Evolutionary conservation across 208 protist species (phyloP).

Genomic region (Lotmaria passim): DNA sequence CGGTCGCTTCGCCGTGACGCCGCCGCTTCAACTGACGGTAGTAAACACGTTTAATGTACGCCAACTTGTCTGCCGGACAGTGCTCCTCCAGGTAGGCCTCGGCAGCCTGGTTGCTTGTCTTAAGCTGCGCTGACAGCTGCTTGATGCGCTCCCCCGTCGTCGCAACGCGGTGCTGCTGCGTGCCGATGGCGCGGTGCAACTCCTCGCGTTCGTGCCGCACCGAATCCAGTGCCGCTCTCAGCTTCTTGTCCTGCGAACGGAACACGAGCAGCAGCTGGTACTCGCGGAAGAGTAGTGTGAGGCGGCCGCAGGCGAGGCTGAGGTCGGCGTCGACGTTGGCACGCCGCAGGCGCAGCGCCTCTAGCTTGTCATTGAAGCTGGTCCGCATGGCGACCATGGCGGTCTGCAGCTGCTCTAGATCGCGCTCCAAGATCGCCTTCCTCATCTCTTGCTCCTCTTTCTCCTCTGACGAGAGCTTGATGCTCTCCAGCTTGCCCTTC

Average conservation of each 20-base stretch:
- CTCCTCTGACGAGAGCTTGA: slow-evolving; percentile 77
- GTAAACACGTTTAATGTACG: slow-evolving; percentile 91
- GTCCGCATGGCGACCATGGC: slow-evolving; percentile 53
- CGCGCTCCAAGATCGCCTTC: slow-evolving; percentile 58
- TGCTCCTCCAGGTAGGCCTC: slow-evolving; percentile 85
- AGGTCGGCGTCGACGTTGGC: slow-evolving; percentile 93
- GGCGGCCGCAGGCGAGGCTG: slow-evolving; percentile 91
- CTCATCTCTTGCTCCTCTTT: slow-evolving; percentile 85
- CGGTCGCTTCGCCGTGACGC: slow-evolving; percentile 57
- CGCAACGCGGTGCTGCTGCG: slow-evolving; percentile 59
- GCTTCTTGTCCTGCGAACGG: slow-evolving; percentile 87
- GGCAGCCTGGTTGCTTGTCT: slow-evolving; percentile 75
- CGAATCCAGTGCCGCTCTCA: slow-evolving; percentile 63
- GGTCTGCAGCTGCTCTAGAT: slow-evolving; percentile 62
- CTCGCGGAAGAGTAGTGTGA: slow-evolving; percentile 95
- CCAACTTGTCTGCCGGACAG: slow-evolving; percentile 67
- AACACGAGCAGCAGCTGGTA: slow-evolving; percentile 95
- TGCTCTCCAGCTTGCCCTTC: slow-evolving; percentile 81
- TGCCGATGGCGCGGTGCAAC: slow-evolving; percentile 60
- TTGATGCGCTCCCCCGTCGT: slow-evolving; percentile 63
- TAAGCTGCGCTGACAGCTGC: slow-evolving; percentile 67
- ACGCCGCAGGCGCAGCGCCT: slow-evolving; percentile 81
- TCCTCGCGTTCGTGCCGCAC: slow-evolving; percentile 67
- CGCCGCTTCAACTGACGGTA: slow-evolving; percentile 94
- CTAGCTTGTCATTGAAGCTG: slow-evolving; percentile 83